These are phyloP conservation scores for Boechera divaricarpa DNA, from an alignment of 345 rosid species.

Conservation along the genomic window DNA sequence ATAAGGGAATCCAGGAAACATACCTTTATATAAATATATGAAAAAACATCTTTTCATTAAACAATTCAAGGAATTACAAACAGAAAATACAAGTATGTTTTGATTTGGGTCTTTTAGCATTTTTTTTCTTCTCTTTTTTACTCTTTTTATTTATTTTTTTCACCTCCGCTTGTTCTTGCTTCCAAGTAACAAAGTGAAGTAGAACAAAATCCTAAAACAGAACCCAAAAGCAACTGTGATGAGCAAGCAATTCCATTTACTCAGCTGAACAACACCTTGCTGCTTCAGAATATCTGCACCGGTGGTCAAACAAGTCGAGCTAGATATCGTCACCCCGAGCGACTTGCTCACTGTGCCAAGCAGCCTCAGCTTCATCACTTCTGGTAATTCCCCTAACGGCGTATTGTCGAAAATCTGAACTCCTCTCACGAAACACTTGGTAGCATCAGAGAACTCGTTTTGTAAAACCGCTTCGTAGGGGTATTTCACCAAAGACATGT, in stretches of 20 bases:
- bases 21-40: background rate
- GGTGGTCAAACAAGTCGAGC: constrained; percentile 79
- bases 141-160: background rate
- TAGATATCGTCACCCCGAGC: constrained; percentile 66
- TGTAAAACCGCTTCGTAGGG: constrained; percentile 86
- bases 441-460: constrained; percentile 72
- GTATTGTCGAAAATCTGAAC: constrained; percentile 87
- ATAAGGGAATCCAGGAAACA: constrained; percentile 23
- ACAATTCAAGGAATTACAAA: constrained; percentile 26
- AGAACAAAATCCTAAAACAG: constrained; percentile 82
- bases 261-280: constrained; percentile 73
- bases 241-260: constrained; percentile 82
- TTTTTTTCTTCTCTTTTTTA: background rate
- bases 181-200: constrained; percentile 64
- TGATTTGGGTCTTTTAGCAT: background rate
- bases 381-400: constrained; percentile 67
- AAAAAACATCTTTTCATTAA: constrained; percentile 1
- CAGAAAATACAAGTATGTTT: constrained; percentile 28
- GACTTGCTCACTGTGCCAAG: constrained; percentile 57
- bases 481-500: constrained; percentile 86
- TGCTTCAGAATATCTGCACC: constrained; percentile 69
- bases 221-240: constrained; percentile 91
- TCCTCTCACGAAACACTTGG: constrained; percentile 77
- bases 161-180: constrained; percentile 93
- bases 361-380: constrained; percentile 54